A percentile compares a stretch with the other conserved stretches of the same genome.
phyloP scores from a whole-genome alignment of 176 grass and related monocot genomes.

The Bonia amplexicaulis region DNA sequence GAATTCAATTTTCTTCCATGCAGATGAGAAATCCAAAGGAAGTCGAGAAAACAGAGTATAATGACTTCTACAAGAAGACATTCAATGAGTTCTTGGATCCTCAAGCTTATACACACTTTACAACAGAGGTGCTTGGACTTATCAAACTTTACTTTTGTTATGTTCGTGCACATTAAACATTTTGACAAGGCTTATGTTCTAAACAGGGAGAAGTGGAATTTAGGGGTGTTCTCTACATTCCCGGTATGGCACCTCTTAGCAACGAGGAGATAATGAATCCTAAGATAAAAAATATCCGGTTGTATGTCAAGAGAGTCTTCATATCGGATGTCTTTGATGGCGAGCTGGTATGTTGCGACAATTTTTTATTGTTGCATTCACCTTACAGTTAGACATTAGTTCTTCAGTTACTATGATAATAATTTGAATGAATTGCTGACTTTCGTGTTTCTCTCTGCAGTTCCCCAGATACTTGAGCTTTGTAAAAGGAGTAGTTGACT shows the following conservation, averaged over 20 bases:
- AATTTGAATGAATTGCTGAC: conserved; percentile 12
- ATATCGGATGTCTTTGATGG: conserved; percentile 93
- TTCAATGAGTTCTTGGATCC: conserved; percentile 97
- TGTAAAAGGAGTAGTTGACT: conserved; percentile 90
- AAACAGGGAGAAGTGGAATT: conserved; percentile 93
- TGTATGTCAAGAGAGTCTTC: conserved; percentile 93
- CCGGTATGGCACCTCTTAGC: conserved; percentile 87
- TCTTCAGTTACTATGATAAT: background rate
- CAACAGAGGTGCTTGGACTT: conserved; percentile 56
- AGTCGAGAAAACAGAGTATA: conserved; percentile 67
- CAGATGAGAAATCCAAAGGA: conserved; percentile 94
- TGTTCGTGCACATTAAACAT: background rate
- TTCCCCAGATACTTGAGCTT: conserved; percentile 93
- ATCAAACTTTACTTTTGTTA: conserved; percentile 4
- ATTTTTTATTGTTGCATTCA: background rate
- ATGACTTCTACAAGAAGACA: conserved; percentile 92
- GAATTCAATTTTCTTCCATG: conserved; percentile 2
- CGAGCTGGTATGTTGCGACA: conserved; percentile 51
- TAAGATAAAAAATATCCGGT: conserved; percentile 86
- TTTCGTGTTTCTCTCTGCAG: conserved; percentile 35
- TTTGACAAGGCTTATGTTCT: conserved; percentile 12
- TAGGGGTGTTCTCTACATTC: conserved; percentile 84
- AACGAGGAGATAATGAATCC: conserved; percentile 83
- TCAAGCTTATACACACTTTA: conserved; percentile 72
- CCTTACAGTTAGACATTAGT: background rate